Conservation (phyloP, 2,329 filamentous ascomycete species). For the Alternaria alternata region DNA sequence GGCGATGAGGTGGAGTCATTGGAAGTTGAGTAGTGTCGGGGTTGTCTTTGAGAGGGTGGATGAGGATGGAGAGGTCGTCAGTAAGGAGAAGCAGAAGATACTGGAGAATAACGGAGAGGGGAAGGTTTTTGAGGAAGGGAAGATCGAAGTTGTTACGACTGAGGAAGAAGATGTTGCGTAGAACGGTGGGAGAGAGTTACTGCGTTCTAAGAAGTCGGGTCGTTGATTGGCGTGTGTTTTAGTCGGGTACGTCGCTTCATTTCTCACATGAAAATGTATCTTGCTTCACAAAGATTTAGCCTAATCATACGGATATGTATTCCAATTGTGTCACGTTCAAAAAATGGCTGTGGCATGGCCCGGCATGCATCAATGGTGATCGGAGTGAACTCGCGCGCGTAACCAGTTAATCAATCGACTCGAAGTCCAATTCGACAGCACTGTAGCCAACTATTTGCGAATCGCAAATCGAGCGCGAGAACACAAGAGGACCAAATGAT, state of each 20-base stretch:
- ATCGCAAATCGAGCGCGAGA: background rate
- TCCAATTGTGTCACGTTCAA: background rate
- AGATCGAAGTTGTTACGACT: background rate
- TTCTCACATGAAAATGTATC: background rate
- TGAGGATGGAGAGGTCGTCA: background rate
- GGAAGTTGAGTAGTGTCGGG: conserved; percentile 9
- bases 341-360: background rate
- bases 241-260: background rate
- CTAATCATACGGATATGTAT: background rate
- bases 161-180: background rate
- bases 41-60: conserved; percentile 3
- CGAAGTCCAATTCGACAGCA: background rate
- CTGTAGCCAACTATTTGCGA: background rate
- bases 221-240: background rate
- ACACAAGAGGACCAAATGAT: background rate
- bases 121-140: background rate
- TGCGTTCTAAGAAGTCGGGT: background rate
- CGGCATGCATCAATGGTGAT: background rate
- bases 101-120: no score
- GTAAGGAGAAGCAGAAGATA: background rate
- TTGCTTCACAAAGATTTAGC: background rate
- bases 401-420: background rate
- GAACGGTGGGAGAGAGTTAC: background rate
- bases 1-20: conserved; percentile 16
- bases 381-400: background rate